These are phyloP conservation scores for Fusarium pseudoanthophilum DNA, from an alignment of 2,329 filamentous ascomycete species.

Conservation along the genomic window DNA sequence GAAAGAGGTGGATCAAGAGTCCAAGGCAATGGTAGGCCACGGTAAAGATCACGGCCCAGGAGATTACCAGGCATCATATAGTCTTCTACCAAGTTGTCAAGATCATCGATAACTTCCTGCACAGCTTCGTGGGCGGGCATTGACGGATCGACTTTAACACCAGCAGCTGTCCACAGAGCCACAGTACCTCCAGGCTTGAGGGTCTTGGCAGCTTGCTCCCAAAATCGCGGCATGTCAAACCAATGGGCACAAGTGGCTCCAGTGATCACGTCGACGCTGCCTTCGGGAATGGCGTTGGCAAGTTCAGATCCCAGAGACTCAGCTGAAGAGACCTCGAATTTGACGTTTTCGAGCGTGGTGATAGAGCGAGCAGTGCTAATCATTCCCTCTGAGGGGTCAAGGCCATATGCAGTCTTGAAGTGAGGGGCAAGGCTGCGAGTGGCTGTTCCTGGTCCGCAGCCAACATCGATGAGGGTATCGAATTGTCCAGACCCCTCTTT, in stretches of 20 bases:
- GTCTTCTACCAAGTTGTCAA: neutral
- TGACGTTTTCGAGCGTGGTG: neutral
- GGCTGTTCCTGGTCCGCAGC: constrained; percentile 2
- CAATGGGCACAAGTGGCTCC: constrained; percentile 1
- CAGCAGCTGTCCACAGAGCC: neutral
- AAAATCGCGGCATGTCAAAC: constrained; percentile 2
- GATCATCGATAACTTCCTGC: neutral
- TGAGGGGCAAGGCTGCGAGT: neutral
- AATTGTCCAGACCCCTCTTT: neutral
- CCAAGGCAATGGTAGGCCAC: neutral
- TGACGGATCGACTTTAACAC: neutral
- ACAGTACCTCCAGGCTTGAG: neutral
- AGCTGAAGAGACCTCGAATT: neutral
- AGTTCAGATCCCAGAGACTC: neutral
- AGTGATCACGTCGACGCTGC: constrained; percentile 1
- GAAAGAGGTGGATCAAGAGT: neutral
- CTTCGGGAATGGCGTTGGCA: neutral
- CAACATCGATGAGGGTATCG: neutral
- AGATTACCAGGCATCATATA: neutral
- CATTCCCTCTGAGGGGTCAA: constrained; percentile 3
- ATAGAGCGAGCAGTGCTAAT: neutral
- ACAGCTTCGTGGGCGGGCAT: neutral
- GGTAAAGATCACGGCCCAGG: neutral
- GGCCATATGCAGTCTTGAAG: neutral
- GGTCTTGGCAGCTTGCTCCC: neutral